phyloP scores from a whole-genome alignment of 805 yeast genomes.

The Metschnikowia drakensbergensis region DNA sequence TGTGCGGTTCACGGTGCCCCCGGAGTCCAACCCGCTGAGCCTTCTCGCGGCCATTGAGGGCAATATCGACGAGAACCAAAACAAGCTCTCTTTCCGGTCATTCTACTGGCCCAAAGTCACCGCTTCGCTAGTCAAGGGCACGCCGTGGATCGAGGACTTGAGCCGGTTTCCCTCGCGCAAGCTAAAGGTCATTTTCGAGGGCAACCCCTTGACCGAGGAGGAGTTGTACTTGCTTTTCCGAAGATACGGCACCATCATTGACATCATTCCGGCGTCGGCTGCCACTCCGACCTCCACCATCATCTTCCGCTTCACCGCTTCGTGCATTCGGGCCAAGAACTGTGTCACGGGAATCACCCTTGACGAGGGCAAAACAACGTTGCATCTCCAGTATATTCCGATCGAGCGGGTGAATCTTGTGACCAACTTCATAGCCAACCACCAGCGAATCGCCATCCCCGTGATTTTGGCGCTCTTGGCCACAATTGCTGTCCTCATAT shows the following conservation, averaged over 20 bases:
- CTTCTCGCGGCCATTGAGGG: slow-evolving; percentile 49
- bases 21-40: slow-evolving; percentile 44
- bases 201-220: slow-evolving; percentile 74
- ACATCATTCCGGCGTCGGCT: slow-evolving; percentile 60
- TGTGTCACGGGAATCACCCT: slow-evolving; percentile 79
- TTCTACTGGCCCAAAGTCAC: slow-evolving; percentile 30
- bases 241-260: slow-evolving; percentile 79
- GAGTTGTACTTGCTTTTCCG: slow-evolving; percentile 76
- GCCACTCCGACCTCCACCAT: slow-evolving; percentile 47
- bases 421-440: slow-evolving; percentile 59
- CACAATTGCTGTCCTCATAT: slow-evolving; percentile 75
- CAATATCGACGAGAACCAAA: slow-evolving; percentile 32
- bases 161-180: slow-evolving; percentile 66
- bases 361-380: slow-evolving; percentile 47
- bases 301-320: slow-evolving; percentile 50
- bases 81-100: slow-evolving; percentile 16
- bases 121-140: slow-evolving; percentile 77
- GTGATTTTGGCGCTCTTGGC: slow-evolving; percentile 73
- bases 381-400: slow-evolving; percentile 74
- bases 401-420: slow-evolving; percentile 50
- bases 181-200: slow-evolving; percentile 69
- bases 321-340: slow-evolving; percentile 83
- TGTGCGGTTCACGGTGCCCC: slow-evolving; percentile 68
- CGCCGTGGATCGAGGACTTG: slow-evolving; percentile 95
- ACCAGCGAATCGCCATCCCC: slow-evolving; percentile 82